phyloP scores from a whole-genome alignment of 148 eudicot genomes.

The Polygonum aviculare region DNA sequence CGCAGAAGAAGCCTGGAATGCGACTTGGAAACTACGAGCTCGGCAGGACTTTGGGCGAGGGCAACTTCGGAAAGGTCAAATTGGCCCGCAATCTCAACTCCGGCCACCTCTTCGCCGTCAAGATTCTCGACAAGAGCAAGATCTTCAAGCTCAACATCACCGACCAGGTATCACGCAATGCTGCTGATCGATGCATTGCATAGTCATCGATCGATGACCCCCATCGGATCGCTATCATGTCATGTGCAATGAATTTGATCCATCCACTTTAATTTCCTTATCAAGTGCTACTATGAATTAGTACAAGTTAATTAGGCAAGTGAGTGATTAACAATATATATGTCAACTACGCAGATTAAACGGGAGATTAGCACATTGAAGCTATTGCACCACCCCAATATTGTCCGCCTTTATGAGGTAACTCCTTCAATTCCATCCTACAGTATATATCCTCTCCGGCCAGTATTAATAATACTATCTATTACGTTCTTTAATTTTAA shows the following conservation, averaged over 20 bases:
- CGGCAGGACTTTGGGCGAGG: conserved; percentile 77
- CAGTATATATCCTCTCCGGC: no score
- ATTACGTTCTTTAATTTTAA: no score
- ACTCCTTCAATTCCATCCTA: neutral
- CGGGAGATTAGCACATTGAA: conserved; percentile 88
- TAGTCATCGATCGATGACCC: no score
- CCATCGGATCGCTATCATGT: no score
- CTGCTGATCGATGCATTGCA: no score
- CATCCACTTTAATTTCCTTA: neutral
- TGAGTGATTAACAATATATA: neutral
- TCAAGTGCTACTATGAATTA: neutral
- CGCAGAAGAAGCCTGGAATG: conserved; percentile 32
- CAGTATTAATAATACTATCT: no score
- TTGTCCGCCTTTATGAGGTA: conserved; percentile 86
- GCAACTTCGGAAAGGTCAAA: conserved; percentile 85
- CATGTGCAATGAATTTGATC: no score
- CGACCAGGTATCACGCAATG: conserved; percentile 47
- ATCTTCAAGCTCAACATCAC: conserved; percentile 59
- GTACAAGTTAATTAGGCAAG: neutral
- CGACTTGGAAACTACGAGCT: conserved; percentile 75
- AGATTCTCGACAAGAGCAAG: conserved; percentile 61
- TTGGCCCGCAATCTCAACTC: conserved; percentile 51
- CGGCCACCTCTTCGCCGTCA: conserved; percentile 64
- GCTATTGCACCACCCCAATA: conserved; percentile 82
- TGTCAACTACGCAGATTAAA: conserved; percentile 53